These are phyloP conservation scores for Suillus fuscotomentosus DNA, from an alignment of 768 basidiomycete species.

Conservation along the genomic window DNA sequence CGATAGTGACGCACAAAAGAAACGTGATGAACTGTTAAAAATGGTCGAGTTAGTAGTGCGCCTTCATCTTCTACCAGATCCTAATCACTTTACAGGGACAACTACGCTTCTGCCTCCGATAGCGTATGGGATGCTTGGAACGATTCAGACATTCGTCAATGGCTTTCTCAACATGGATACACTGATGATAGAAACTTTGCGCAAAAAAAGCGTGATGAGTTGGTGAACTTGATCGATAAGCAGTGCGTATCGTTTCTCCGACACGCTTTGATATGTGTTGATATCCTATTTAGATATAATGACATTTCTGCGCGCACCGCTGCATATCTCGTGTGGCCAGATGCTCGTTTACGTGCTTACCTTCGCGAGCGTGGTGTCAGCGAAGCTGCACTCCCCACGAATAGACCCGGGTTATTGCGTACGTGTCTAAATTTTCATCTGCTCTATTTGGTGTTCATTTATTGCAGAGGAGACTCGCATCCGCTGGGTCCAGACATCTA, in stretches of 20 bases:
- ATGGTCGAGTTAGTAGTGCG: slow-evolving; percentile 54
- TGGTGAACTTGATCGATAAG: slow-evolving; percentile 67
- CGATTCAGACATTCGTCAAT: slow-evolving; percentile 67
- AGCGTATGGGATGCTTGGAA: slow-evolving; percentile 70
- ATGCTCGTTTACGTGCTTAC: slow-evolving; percentile 88
- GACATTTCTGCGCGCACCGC: slow-evolving; percentile 46
- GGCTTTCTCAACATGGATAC: slow-evolving; percentile 75
- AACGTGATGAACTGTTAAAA: slow-evolving; percentile 75
- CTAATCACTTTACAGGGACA: slow-evolving; percentile 44
- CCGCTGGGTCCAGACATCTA: slow-evolving; percentile 70
- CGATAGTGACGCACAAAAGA: slow-evolving; percentile 65
- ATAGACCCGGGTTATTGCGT: slow-evolving; percentile 80
- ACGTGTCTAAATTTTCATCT: slow-evolving; percentile 11
- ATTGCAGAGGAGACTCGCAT: slow-evolving; percentile 70
- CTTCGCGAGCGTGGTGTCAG: slow-evolving; percentile 73
- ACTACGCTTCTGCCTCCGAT: slow-evolving; percentile 61
- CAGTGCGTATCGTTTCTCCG: slow-evolving; percentile 45
- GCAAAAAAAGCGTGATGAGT: slow-evolving; percentile 68
- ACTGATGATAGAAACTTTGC: slow-evolving; percentile 50
- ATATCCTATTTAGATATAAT: slow-evolving; percentile 43
- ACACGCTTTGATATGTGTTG: background rate
- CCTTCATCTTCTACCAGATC: background rate
- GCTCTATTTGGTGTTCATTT: background rate
- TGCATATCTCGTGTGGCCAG: slow-evolving; percentile 86
- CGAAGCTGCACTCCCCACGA: slow-evolving; percentile 64